Conservation (phyloP, 1,284 basidiomycete species). For the Veloboletus limbatus region DNA sequence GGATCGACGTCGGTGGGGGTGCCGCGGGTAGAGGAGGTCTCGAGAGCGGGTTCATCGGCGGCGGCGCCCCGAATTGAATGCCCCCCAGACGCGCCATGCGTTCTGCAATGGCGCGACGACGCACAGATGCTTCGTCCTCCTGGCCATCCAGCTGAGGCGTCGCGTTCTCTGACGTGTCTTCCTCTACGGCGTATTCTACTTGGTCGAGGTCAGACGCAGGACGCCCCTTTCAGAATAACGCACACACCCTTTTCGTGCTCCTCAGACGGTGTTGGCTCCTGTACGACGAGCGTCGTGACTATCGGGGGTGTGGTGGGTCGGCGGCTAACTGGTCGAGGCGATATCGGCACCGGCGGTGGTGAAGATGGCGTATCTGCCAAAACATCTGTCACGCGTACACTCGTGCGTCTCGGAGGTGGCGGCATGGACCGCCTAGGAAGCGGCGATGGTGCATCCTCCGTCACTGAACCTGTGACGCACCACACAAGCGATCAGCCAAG, state of each 20-base stretch:
- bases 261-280: slow-evolving; percentile 5
- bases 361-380: slow-evolving; percentile 11
- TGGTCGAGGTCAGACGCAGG: background rate
- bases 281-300: slow-evolving; percentile 18
- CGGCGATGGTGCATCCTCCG: slow-evolving; percentile 11
- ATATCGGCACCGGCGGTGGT: slow-evolving; percentile 19
- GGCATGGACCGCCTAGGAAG: slow-evolving; percentile 18
- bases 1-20: slow-evolving; percentile 36
- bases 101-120: slow-evolving; percentile 68
- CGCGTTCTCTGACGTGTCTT: slow-evolving; percentile 1
- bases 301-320: slow-evolving; percentile 25
- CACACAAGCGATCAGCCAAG: slow-evolving; percentile 10
- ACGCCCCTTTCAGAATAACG: background rate
- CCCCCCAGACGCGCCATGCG: slow-evolving; percentile 78
- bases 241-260: slow-evolving; percentile 12
- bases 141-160: slow-evolving; percentile 18
- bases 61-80: slow-evolving; percentile 64
- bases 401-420: slow-evolving; percentile 24
- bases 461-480: slow-evolving; percentile 11
- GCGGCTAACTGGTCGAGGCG: slow-evolving; percentile 12
- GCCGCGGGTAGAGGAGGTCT: slow-evolving; percentile 43
- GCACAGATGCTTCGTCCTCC: slow-evolving; percentile 48
- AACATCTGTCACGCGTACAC: slow-evolving; percentile 13
- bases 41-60: slow-evolving; percentile 44
- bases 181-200: slow-evolving; percentile 3